Evolutionary conservation across 129 eudicot genomes (phyloP).

Genomic region (Scalesia atractyloides): DNA sequence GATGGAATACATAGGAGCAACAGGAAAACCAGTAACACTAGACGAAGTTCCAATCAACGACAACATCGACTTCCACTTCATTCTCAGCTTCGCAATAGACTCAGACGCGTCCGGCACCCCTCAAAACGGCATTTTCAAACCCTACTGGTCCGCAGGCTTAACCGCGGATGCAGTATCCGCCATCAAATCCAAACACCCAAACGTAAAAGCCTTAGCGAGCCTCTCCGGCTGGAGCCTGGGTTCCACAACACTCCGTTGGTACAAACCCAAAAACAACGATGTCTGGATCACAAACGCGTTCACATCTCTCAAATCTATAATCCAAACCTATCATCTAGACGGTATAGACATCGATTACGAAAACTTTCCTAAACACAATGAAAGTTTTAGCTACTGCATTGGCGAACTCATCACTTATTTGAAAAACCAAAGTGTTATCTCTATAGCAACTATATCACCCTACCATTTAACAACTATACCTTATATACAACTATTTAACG

Average conservation of each 20-base stretch:
- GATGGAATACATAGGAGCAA: conserved; percentile 92
- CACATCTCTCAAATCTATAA: conserved; percentile 44
- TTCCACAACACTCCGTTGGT: conserved; percentile 54
- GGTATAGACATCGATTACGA: conserved; percentile 79
- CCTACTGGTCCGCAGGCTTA: conserved; percentile 58
- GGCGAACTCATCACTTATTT: conserved; percentile 61
- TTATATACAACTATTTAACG: conserved; percentile 30
- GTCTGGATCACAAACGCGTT: conserved; percentile 65
- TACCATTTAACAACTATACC: conserved; percentile 43
- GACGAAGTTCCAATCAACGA: conserved; percentile 46
- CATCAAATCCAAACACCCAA: conserved; percentile 49
- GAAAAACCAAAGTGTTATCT: conserved; percentile 63
- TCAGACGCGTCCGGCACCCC: conserved; percentile 50
- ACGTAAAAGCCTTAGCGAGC: conserved; percentile 74
- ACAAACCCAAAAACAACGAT: conserved; percentile 42
- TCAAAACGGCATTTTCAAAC: conserved; percentile 62
- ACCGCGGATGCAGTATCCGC: conserved; percentile 55
- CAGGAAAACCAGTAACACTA: conserved; percentile 52
- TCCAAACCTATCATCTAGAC: conserved; percentile 56
- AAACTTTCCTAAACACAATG: conserved; percentile 49
- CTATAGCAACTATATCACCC: conserved; percentile 69
- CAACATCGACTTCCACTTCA: conserved; percentile 73
- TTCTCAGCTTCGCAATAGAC: conserved; percentile 72
- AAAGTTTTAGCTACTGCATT: conserved; percentile 57
- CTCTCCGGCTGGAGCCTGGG: conserved; percentile 86